Percentiles rank a stretch among this genome's conserved stretches.
Evolutionary conservation across 352 stramenopile species (phyloP).

Genomic region (Phytophthora macrochlamydospora): DNA sequence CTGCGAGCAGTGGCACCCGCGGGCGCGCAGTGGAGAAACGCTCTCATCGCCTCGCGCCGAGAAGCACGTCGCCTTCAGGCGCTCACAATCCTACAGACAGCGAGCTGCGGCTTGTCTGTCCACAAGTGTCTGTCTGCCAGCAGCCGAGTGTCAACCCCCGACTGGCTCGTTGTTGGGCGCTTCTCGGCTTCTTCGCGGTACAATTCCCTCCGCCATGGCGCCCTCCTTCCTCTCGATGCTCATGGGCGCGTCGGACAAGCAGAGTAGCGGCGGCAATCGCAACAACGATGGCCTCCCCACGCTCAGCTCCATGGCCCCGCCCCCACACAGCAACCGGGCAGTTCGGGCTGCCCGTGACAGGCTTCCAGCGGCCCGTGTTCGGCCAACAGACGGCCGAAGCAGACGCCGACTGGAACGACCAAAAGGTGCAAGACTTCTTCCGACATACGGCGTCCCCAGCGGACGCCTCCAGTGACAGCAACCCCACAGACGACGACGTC

Average conservation of each 20-base stretch:
- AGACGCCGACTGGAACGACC: conserved; percentile 44
- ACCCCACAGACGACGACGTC: conserved; percentile 10
- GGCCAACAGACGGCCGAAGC: conserved; percentile 8
- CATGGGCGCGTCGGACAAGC: conserved; percentile 40
- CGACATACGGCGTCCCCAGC: conserved; percentile 43
- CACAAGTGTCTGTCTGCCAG: not conserved
- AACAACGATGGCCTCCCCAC: conserved; percentile 8
- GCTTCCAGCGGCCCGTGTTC: conserved; percentile 30
- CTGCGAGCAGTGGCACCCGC: not conserved
- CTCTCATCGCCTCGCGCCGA: not conserved
- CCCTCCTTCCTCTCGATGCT: conserved; percentile 70
- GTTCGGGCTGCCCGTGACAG: conserved; percentile 34
- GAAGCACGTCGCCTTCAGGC: not conserved
- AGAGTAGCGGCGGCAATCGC: not conserved
- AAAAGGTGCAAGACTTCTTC: conserved; percentile 69
- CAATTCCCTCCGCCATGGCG: conserved; percentile 42
- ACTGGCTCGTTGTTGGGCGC: conserved; percentile 1
- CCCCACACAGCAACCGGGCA: conserved; percentile 2
- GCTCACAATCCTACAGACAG: not conserved
- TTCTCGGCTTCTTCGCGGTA: conserved; percentile 19
- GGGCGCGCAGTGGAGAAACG: not conserved
- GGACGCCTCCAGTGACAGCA: not conserved
- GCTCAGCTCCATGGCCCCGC: conserved; percentile 8
- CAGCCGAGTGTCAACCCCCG: not conserved
- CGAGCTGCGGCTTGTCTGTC: conserved; percentile 5